Evolutionary conservation across 2,329 filamentous ascomycete species (phyloP), one percentile per base, ranked within the genome.

Genomic region (Tricladium varicosporioides): DNA sequence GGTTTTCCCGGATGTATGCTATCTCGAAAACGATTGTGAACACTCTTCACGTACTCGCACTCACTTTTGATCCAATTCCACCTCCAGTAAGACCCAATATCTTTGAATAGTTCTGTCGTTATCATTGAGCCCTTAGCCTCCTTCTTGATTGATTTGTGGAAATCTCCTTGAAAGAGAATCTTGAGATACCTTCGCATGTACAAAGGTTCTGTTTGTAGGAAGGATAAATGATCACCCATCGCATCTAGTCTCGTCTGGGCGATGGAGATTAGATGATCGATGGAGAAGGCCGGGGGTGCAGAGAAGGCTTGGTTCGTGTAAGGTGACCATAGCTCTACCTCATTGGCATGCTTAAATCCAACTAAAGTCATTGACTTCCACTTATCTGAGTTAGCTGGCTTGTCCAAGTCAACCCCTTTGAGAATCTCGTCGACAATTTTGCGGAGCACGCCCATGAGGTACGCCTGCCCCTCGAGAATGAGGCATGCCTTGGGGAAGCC

Each of bases 381-480:
- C 18, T 33, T 40, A 31, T 15, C 18, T 13, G 15, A 50, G 36
- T 15, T 7, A 7, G 3, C 15, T 10, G 18, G n/a, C 1, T 7
- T 48, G 14, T 44, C 49, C 2, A 5, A 14, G 13, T 53, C 40
- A 3, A 44, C 13, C 4, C 48, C 53, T 51, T 55, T 51, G 2
- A 60, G 19, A 11, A 60, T 18, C 2, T 60, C 49, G 11, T 16
- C 19, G 31, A 58, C 43, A 4, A 55, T 11, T 1, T 2, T 44
- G 2, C 47, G 46, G 1, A 63, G 48, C 14, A 53, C 48, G 1
- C 2, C 11, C 43, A 56, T 32, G 3, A 63, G 36, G 11, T 48
- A 36, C 1, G n/a, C 31, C 19, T 64, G 62, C 11, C 54, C 57
- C 46, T 64, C 57, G 5, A 64, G 48, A 13, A 63, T 13, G 7